Evolutionary conservation across 371 early-diverging fungal species (phyloP), one percentile per base, ranked within the genome.

Genomic region (Umbelopsis sp.): DNA sequence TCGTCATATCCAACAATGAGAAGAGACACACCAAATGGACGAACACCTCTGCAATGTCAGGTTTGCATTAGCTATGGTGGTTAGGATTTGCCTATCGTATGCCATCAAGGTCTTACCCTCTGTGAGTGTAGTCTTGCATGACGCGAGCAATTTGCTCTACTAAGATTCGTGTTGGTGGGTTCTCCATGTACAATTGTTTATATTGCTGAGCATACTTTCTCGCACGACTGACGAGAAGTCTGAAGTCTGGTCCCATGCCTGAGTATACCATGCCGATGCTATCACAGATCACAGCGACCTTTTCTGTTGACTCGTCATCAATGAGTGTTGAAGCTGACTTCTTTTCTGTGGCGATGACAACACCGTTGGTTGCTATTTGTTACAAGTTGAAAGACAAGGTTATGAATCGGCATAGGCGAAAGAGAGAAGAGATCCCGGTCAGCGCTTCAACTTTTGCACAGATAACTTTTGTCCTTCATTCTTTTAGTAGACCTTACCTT

Each of bases 51-150:
- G 68, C 44, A 67, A n/a, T 46, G 24, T 51, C 1, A 8, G 8
- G 62, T 63, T 22, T 22, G 52, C 20, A 62, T 25, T 50, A 22
- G 12, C 14, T 29, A 16, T 41, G n/a, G 14, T 51, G 37, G 24
- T 37, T 12, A 25, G 4, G 20, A 41, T 45, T 38, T 3, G 37
- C 14, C 45, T n/a, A 25, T 29, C 25, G 20, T 4, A 32, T 65
- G 46, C 9, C 18, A 29, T 12, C 20, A 11, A 4, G 2, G 1
- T 71, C 86, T 74, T 86, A 93, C 96, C 98, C 98, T 83, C 93
- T 92, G 83, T 99, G 99, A 48, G 99, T 99, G 75, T 92, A 99
- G 82, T 98, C 99, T 77, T 99, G 99, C 96, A 98, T 97, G 41
- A 99, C 91, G 72, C 91, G 79, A 6, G 99, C 99, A 35, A 99